Evolutionary conservation across 805 yeast species (phyloP).

Genomic region (Cyberlindnera misumaiensis): DNA sequence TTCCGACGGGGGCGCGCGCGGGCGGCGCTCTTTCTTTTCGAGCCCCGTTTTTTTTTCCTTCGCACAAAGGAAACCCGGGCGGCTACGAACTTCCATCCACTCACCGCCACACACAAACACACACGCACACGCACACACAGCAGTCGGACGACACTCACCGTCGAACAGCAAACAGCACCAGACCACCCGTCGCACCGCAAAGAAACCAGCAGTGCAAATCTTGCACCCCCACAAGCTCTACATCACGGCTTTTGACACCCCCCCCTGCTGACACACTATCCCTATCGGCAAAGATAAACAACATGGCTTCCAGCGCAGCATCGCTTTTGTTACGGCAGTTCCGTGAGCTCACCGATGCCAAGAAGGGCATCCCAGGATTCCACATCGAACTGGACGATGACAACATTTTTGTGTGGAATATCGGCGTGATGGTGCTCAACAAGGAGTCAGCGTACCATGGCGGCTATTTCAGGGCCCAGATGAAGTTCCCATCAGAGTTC

Average conservation of each 20-base stretch:
- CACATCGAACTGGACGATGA: conserved; percentile 64
- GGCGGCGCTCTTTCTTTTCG: neutral
- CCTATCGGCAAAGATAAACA: neutral
- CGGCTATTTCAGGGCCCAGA: conserved; percentile 89
- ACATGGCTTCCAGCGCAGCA: conserved; percentile 46
- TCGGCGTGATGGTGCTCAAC: conserved; percentile 88
- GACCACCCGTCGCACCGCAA: neutral
- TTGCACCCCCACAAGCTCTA: too few species aligned
- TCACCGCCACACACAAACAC: neutral
- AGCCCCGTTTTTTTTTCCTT: neutral
- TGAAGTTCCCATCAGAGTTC: conserved; percentile 87
- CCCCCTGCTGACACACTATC: too few species aligned
- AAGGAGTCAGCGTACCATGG: conserved; percentile 90
- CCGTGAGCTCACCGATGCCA: conserved; percentile 89
- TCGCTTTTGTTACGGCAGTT: conserved; percentile 87
- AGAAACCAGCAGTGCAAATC: neutral
- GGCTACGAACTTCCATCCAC: neutral
- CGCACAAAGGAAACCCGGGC: neutral
- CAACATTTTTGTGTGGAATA: conserved; percentile 63
- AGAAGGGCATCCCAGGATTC: conserved; percentile 66
- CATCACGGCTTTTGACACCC: too few species aligned
- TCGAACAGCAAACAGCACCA: too few species aligned
- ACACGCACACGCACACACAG: neutral
- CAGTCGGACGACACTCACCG: too few species aligned
- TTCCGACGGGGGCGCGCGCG: neutral